A percentile compares a stretch with the other conserved stretches of the same genome.
These are phyloP conservation scores for Saccharomycopsis javanensis DNA, from an alignment of 805 yeast species.

Conservation along the genomic window DNA sequence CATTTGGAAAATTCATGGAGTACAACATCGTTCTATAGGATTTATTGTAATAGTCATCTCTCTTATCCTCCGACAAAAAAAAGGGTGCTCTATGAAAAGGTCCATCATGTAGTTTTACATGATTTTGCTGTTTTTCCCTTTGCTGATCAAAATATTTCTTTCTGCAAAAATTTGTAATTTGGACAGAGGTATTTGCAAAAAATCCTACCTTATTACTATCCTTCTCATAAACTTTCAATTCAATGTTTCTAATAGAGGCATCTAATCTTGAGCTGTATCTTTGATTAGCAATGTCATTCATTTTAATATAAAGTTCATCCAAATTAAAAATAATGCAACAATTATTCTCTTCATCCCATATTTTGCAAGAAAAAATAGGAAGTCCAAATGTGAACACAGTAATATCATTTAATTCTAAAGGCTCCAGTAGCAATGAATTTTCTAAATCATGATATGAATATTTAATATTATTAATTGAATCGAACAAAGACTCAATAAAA, in stretches of 20 bases:
- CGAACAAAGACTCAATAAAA: conserved; percentile 35
- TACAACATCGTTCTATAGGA: conserved; percentile 46
- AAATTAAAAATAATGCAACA: conserved; percentile 23
- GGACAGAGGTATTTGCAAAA: conserved; percentile 46
- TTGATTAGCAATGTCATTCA: conserved; percentile 62
- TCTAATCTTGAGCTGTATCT: conserved; percentile 50
- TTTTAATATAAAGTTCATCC: conserved; percentile 28
- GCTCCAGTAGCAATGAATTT: conserved; percentile 53
- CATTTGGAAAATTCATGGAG: conserved; percentile 53
- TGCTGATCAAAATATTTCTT: conserved; percentile 38
- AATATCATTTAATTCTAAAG: conserved; percentile 55
- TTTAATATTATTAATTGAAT: conserved; percentile 39
- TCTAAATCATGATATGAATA: conserved; percentile 68
- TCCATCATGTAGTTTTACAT: conserved; percentile 62
- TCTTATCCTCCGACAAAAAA: conserved; percentile 42
- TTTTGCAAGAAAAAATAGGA: conserved; percentile 35
- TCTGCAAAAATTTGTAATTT: conserved; percentile 49
- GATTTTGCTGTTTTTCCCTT: conserved; percentile 49
- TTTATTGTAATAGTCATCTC: conserved; percentile 39
- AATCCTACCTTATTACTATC: conserved; percentile 26
- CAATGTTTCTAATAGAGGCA: conserved; percentile 40
- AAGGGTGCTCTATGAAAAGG: conserved; percentile 78
- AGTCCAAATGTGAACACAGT: conserved; percentile 51
- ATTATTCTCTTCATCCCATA: conserved; percentile 29
- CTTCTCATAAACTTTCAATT: conserved; percentile 25